These are phyloP conservation scores for Penicillium palitans DNA, from an alignment of 2,329 filamentous ascomycete genomes.

Conservation along the genomic window DNA sequence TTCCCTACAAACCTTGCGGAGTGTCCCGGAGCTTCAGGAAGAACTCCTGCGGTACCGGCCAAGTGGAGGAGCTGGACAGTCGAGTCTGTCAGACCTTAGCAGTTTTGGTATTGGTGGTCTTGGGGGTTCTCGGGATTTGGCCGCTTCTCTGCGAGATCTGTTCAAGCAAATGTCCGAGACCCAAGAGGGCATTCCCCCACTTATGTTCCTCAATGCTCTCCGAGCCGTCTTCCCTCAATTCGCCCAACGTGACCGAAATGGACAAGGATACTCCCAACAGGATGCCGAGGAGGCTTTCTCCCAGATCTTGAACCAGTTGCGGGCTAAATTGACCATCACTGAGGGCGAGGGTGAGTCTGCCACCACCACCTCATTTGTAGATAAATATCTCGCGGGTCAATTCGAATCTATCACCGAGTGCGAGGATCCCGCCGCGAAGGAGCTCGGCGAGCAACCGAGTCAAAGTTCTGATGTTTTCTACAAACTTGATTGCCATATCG, in stretches of 20 bases:
- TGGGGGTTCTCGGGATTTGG: constrained; percentile 67
- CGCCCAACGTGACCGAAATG: constrained; percentile 79
- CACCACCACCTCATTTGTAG: constrained; percentile 70
- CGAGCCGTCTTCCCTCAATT: constrained; percentile 86
- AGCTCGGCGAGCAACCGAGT: constrained; percentile 69
- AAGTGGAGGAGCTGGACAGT: constrained; percentile 34
- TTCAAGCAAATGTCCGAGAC: constrained; percentile 90
- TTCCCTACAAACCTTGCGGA: constrained; percentile 84
- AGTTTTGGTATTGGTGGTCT: constrained; percentile 61
- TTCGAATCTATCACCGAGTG: constrained; percentile 79
- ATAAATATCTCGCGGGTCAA: constrained; percentile 83
- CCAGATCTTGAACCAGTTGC: constrained; percentile 82
- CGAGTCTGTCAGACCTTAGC: constrained; percentile 47
- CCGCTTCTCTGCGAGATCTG: constrained; percentile 73
- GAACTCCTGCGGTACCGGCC: constrained; percentile 66
- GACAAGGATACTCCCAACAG: constrained; percentile 89
- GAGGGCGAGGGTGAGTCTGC: constrained; percentile 47
- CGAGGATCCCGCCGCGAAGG: constrained; percentile 75
- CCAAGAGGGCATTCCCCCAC: constrained; percentile 79
- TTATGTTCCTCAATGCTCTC: constrained; percentile 78
- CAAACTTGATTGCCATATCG: constrained; percentile 96
- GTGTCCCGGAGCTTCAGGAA: constrained; percentile 86
- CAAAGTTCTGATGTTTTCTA: constrained; percentile 73
- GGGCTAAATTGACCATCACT: constrained; percentile 71
- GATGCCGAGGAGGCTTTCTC: constrained; percentile 99